phyloP scores from a whole-genome alignment of 179 eudicot species.

The Corrigiola litoralis region DNA sequence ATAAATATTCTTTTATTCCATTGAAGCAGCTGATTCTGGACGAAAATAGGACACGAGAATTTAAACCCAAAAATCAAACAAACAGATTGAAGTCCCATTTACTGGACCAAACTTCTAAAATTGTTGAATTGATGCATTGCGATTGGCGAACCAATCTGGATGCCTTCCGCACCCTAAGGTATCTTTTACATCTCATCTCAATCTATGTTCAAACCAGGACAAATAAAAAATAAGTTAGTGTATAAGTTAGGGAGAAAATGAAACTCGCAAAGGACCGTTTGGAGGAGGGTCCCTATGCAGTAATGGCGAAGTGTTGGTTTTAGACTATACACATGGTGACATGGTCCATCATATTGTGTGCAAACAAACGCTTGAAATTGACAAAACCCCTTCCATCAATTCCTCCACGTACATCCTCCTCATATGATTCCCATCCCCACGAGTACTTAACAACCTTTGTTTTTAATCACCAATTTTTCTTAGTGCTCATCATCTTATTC shows the following conservation, averaged over 20 bases:
- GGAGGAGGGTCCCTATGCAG: background rate
- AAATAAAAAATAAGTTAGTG: background rate
- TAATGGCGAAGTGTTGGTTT: slow-evolving; percentile 15
- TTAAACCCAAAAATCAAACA: too few relatives aligned
- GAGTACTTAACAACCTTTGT: slow-evolving; percentile 7
- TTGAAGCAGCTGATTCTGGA: too few relatives aligned
- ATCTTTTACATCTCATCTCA: too few relatives aligned
- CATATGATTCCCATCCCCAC: background rate
- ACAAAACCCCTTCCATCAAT: slow-evolving; percentile 10
- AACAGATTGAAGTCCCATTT: too few relatives aligned
- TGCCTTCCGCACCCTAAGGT: too few relatives aligned
- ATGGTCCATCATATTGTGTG: slow-evolving; percentile 13
- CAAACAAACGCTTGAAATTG: slow-evolving; percentile 21
- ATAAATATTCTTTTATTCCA: too few relatives aligned
- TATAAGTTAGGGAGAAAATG: too few relatives aligned
- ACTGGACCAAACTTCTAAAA: too few relatives aligned
- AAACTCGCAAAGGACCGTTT: background rate
- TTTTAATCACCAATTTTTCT: slow-evolving; percentile 1
- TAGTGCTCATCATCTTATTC: slow-evolving; percentile 15
- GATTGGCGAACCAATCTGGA: too few relatives aligned
- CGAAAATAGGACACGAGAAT: too few relatives aligned
- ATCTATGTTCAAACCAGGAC: background rate
- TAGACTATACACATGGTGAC: slow-evolving; percentile 13
- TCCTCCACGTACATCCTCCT: background rate
- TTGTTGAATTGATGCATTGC: too few relatives aligned